phyloP scores from a whole-genome alignment of 345 rosid species.

The thale cress (Arabidopsis thaliana) region TAIR10.1 NC_003076.8:8008501-8009000 shows the following conservation, averaged over 20 bases:
- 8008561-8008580: neutral
- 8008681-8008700: conserved; percentile 94
- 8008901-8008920: neutral
- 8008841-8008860: neutral
- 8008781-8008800: no score
- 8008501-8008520: conserved; percentile 78
- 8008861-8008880: neutral
- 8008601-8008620: conserved; percentile 79
- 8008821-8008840: neutral
- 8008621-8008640: conserved; percentile 89
- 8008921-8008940: neutral
- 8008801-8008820: neutral
- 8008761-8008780: neutral
- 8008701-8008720: conserved; percentile 88
- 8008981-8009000: neutral
- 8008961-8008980: neutral
- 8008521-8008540: neutral
- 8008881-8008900: neutral
- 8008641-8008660: conserved; percentile 88
- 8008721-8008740: conserved; percentile 90
- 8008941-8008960: neutral
- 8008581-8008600: neutral
- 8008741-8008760: conserved; percentile 80
- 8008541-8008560: neutral
- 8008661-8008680: conserved; percentile 90